Evolutionary conservation across 2,329 filamentous ascomycete species (phyloP).

Genomic region (Corniculantispora saksenae): DNA sequence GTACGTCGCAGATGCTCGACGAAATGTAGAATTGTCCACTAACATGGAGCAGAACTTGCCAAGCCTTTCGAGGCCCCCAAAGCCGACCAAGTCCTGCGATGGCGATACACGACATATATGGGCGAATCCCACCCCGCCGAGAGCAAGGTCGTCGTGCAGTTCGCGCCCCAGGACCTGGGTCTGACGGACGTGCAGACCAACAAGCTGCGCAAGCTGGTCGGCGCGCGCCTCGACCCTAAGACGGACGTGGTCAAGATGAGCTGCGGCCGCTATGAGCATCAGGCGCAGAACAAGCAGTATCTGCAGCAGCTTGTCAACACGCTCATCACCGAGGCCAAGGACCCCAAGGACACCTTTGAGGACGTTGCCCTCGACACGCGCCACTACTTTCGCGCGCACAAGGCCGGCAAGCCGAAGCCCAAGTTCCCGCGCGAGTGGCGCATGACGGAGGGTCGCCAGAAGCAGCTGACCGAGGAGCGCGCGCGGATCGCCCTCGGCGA

Average conservation of each 20-base stretch:
- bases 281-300: slow-evolving; percentile 96
- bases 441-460: slow-evolving; percentile 68
- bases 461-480: slow-evolving; percentile 65
- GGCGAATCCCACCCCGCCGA: slow-evolving; percentile 89
- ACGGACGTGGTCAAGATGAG: slow-evolving; percentile 84
- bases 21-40: background rate
- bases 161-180: slow-evolving; percentile 71
- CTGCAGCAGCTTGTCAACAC: slow-evolving; percentile 75
- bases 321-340: slow-evolving; percentile 74
- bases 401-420: slow-evolving; percentile 55
- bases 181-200: slow-evolving; percentile 67
- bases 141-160: slow-evolving; percentile 92
- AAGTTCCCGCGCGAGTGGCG: slow-evolving; percentile 83
- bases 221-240: slow-evolving; percentile 83
- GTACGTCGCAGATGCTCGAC: slow-evolving; percentile 54
- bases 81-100: slow-evolving; percentile 72
- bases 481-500: slow-evolving; percentile 55
- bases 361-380: slow-evolving; percentile 88
- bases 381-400: slow-evolving; percentile 66
- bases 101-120: slow-evolving; percentile 96
- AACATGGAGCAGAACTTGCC: slow-evolving; percentile 64
- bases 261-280: slow-evolving; percentile 83
- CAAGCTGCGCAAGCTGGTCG: slow-evolving; percentile 87
- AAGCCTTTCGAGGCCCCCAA: slow-evolving; percentile 77
- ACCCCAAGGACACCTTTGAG: slow-evolving; percentile 77